Percentiles rank a stretch among this genome's conserved stretches.
phyloP scores from a whole-genome alignment of 164 flowering plant species.

The Piper betle region DNA sequence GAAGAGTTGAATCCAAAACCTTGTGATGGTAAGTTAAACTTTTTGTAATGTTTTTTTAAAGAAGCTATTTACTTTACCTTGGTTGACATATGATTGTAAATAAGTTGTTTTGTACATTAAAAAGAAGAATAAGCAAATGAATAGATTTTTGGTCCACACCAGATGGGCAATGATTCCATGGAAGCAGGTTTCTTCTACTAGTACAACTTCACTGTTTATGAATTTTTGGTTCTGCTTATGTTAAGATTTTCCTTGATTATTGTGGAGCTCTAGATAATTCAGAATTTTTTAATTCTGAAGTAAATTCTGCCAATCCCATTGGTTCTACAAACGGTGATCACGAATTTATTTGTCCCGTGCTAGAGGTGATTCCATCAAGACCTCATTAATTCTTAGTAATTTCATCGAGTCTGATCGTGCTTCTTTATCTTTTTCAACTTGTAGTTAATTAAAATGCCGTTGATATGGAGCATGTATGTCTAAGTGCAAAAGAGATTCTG shows the following conservation, averaged over 20 bases:
- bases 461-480: no score
- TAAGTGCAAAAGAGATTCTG: no score
- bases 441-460: no score
- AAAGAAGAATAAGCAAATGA: conserved; percentile 49
- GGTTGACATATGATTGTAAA: background rate
- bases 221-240: background rate
- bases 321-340: conserved; percentile 76
- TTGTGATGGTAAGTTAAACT: conserved; percentile 41
- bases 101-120: background rate
- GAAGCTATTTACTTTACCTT: background rate
- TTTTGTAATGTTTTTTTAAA: background rate
- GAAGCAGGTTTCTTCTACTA: conserved; percentile 17
- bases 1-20: conserved; percentile 94
- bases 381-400: background rate
- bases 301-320: conserved; percentile 35
- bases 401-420: background rate
- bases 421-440: no score
- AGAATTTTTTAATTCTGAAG: conserved; percentile 36
- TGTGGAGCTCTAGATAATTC: conserved; percentile 34
- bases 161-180: conserved; percentile 26
- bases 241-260: background rate
- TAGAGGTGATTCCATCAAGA: conserved; percentile 41
- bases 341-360: conserved; percentile 47
- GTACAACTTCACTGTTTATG: background rate
- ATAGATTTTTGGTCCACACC: conserved; percentile 80